Conservation (phyloP, 1,284 basidiomycete species). For the Puccinia hordei region DNA sequence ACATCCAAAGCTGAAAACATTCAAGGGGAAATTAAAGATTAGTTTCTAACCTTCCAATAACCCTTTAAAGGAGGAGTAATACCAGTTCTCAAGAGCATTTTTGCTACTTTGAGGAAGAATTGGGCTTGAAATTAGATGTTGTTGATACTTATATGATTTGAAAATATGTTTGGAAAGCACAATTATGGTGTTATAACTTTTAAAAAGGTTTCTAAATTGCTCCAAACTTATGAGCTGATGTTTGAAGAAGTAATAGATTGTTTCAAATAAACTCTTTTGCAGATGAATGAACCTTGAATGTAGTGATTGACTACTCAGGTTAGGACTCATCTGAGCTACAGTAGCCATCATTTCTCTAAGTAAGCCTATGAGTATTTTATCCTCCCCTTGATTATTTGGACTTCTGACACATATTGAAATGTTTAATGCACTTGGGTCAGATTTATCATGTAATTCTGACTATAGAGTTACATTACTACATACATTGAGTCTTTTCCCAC, state of each 20-base stretch:
- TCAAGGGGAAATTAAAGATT: too few relatives aligned
- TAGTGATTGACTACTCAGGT: not conserved
- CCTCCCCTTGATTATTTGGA: not conserved
- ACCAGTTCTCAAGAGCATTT: not conserved
- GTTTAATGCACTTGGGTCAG: too few relatives aligned
- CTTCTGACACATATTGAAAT: not conserved
- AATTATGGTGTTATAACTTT: not conserved
- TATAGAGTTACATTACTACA: not conserved
- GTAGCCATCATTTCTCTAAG: not conserved
- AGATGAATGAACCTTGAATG: not conserved
- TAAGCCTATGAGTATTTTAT: not conserved
- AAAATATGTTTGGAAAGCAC: not conserved
- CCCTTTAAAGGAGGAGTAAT: not conserved
- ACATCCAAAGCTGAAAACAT: too few relatives aligned
- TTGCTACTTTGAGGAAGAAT: not conserved
- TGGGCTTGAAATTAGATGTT: not conserved
- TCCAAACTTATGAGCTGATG: not conserved
- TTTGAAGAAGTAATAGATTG: not conserved
- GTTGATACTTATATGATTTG: not conserved
- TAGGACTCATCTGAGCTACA: not conserved
- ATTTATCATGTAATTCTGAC: not conserved
- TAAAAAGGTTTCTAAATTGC: not conserved
- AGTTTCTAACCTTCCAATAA: not conserved
- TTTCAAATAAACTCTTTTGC: not conserved
- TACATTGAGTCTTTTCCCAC: not conserved